Evolutionary conservation across 805 yeast genomes (phyloP), one percentile per base, ranked within the genome.

Genomic region (Cyberlindnera mississippiensis): DNA sequence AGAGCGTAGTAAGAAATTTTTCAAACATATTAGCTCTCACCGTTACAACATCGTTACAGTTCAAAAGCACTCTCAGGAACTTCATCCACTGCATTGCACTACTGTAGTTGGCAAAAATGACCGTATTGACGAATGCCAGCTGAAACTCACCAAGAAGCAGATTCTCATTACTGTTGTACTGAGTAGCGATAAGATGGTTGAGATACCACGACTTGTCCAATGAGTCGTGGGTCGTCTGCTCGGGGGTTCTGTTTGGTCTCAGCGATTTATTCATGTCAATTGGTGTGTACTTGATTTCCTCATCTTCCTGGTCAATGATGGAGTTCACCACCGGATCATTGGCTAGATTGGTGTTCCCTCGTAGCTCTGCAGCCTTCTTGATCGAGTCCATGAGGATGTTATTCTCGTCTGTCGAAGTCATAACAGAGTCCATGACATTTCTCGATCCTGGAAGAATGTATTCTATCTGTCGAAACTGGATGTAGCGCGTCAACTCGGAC

Each of bases 121-220:
- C 52, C 33, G 72, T 65, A 41, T 73, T 63, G 1, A 80, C 38
- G 45, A 69, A 83, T 2, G 73, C 55, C 16, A 80, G 54, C 49
- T 79, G 78, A 6, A 80, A 53, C 51, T 84, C 88, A 2, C 78
- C 77, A 5, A 79, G 45, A 3, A 76, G 47, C 2, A 54, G 35
- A 0, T 53, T 55, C 15, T 33, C 50, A 39, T 56, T 68, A 17
- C 49, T 51, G 18, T 64, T 64, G 32, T 57, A 70, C 11, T 48
- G 44, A 2, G 48, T 39, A 4, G 49, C 37, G 9, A 44, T 41
- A 8, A 71, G 38, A 7, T 74, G 53, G 15, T 61, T 50, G 12
- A 82, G 52, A 51, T 75, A 78, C 80, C 85, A 77, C 1, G 84
- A 67, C 49, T 78, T 76, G 56, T 85, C 91, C 14, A 76, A 45